Conservation (phyloP, 2,329 filamentous ascomycete genomes). For the Calonectria fujianensis region DNA sequence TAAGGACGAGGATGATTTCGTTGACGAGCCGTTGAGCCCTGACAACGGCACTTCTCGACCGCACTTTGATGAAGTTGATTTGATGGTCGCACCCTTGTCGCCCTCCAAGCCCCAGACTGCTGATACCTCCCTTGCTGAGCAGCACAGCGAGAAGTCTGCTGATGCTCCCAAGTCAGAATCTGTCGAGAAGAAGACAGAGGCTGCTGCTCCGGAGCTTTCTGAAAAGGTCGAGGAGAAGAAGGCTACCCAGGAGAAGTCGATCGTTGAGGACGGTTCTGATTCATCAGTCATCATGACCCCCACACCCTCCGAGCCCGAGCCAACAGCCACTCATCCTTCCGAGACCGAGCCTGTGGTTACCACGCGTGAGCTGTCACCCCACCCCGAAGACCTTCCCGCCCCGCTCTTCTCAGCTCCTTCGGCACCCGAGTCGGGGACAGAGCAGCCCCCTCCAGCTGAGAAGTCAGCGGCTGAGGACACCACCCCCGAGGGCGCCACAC, state of each 20-base stretch:
- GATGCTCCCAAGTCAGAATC: background rate
- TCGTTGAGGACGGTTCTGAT: constrained; percentile 46
- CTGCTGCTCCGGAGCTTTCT: constrained; percentile 24
- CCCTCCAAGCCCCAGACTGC: constrained; percentile 64
- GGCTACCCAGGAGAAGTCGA: constrained; percentile 15
- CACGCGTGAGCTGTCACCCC: constrained; percentile 66
- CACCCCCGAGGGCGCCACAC: constrained; percentile 36
- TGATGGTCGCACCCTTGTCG: constrained; percentile 75
- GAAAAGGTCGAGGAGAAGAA: constrained; percentile 21
- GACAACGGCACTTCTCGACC: constrained; percentile 77
- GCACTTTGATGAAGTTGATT: constrained; percentile 73
- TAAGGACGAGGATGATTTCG: constrained; percentile 83
- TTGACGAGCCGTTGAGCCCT: constrained; percentile 85
- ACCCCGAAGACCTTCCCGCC: constrained; percentile 80
- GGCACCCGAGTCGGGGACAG: constrained; percentile 55
- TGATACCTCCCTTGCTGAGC: constrained; percentile 49
- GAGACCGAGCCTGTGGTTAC: constrained; percentile 42
- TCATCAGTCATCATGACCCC: constrained; percentile 50
- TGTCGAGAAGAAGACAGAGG: constrained; percentile 34
- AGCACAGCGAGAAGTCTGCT: constrained; percentile 36
- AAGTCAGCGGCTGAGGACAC: constrained; percentile 40
- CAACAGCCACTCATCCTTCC: constrained; percentile 34
- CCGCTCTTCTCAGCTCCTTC: constrained; percentile 70
- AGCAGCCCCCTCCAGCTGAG: constrained; percentile 50
- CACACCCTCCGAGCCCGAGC: constrained; percentile 49